phyloP scores from a whole-genome alignment of 495 filamentous ascomycete species.

The Astrocystis sublimbata region DNA sequence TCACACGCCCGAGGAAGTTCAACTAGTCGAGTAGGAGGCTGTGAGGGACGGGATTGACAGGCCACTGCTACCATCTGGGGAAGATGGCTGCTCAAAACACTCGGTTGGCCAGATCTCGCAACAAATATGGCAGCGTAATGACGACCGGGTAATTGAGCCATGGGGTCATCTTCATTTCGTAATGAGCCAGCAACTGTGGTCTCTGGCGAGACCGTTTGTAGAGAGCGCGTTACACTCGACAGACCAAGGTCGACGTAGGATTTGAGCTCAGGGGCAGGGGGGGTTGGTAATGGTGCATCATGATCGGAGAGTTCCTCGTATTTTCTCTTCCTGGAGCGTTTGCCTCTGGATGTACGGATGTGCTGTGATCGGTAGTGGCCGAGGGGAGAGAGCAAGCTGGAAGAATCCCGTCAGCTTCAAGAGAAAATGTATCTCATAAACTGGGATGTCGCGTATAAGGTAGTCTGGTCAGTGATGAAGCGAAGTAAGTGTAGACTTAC shows the following conservation, averaged over 20 bases:
- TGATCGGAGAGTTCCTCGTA: constrained; percentile 31
- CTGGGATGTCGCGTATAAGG: not conserved
- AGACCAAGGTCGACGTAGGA: constrained; percentile 60
- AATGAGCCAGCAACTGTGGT: not conserved
- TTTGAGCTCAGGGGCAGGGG: constrained; percentile 51
- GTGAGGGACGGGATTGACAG: constrained; percentile 40
- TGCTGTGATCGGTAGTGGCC: constrained; percentile 54
- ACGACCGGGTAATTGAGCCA: constrained; percentile 14
- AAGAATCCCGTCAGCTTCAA: not conserved
- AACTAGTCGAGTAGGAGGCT: constrained; percentile 52
- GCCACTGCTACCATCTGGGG: constrained; percentile 58
- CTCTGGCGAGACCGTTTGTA: constrained; percentile 45
- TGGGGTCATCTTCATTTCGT: not conserved
- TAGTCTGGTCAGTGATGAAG: not conserved
- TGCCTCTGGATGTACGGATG: constrained; percentile 53
- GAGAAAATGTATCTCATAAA: not conserved
- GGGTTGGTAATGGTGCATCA: constrained; percentile 9
- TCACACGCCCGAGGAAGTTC: constrained; percentile 56
- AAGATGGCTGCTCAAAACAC: constrained; percentile 58
- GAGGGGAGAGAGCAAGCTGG: constrained; percentile 58
- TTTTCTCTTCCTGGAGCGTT: constrained; percentile 49
- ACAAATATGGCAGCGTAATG: constrained; percentile 55
- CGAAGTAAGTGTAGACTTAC: constrained; percentile 31
- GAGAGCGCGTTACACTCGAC: constrained; percentile 54
- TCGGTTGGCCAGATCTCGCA: constrained; percentile 49